A percentile compares a stretch with the other conserved stretches of the same genome.
phyloP scores from a whole-genome alignment of 2,329 filamentous ascomycete genomes.

The Diaporthe batatas region DNA sequence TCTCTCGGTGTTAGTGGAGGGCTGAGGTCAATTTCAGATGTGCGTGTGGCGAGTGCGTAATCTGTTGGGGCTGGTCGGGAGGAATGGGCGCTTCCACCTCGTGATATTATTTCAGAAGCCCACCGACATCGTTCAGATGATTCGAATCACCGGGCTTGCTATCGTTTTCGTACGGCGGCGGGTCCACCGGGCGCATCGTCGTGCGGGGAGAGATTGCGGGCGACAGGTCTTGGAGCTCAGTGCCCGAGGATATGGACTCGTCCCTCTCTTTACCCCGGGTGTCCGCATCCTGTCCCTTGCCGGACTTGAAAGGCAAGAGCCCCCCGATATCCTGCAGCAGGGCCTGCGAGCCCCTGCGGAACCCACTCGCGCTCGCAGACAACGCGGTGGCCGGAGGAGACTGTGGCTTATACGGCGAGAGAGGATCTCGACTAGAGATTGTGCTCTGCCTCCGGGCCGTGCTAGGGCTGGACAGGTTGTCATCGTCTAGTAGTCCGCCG shows the following conservation, averaged over 20 bases:
- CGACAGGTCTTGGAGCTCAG: slow-evolving; percentile 55
- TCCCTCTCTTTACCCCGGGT: slow-evolving; percentile 19
- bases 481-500: slow-evolving; percentile 76
- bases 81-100: no score
- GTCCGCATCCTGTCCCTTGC: slow-evolving; percentile 3
- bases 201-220: slow-evolving; percentile 37
- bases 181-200: slow-evolving; percentile 21
- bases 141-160: slow-evolving; percentile 24
- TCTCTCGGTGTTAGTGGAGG: not conserved
- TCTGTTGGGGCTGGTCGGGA: not conserved
- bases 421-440: slow-evolving; percentile 57
- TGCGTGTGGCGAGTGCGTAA: not conserved
- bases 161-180: slow-evolving; percentile 39
- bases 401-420: slow-evolving; percentile 52
- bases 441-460: slow-evolving; percentile 56
- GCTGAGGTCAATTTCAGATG: not conserved
- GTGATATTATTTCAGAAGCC: slow-evolving; percentile 40
- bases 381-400: slow-evolving; percentile 58
- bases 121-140: slow-evolving; percentile 46
- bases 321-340: slow-evolving; percentile 72
- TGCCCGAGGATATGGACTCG: slow-evolving; percentile 47
- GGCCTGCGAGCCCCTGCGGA: slow-evolving; percentile 68
- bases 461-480: slow-evolving; percentile 41
- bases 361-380: slow-evolving; percentile 59
- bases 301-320: slow-evolving; percentile 58